A percentile compares a stretch with the other conserved stretches of the same genome.
Evolutionary conservation across 345 rosid species (phyloP).

Genomic region (Camelina sativa): DNA sequence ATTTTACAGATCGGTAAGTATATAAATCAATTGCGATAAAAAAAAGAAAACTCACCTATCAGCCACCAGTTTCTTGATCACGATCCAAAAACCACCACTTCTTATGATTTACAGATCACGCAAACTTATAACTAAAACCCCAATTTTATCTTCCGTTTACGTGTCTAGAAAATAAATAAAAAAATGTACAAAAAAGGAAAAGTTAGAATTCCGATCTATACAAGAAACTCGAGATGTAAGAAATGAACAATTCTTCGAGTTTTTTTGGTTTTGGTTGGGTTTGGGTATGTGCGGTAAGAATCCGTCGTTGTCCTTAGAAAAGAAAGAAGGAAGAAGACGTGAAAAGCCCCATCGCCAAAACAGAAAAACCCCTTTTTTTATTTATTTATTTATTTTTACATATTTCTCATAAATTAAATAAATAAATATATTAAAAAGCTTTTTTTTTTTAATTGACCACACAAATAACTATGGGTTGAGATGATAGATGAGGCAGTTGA

Average conservation of each 20-base stretch:
- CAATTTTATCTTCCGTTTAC: not conserved
- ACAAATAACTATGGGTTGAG: slow-evolving; percentile 33
- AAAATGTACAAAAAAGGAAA: slow-evolving; percentile 29
- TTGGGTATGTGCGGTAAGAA: slow-evolving; percentile 3
- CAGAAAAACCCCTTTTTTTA: slow-evolving; percentile 20
- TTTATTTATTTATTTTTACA: not conserved
- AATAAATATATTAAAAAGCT: not conserved
- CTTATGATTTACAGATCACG: slow-evolving; percentile 40
- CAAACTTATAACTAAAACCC: slow-evolving; percentile 17
- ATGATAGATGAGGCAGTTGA: slow-evolving; percentile 32
- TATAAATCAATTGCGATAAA: not conserved
- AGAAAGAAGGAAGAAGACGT: slow-evolving; percentile 38
- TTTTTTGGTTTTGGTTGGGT: not conserved
- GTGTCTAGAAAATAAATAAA: not conserved
- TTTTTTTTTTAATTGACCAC: slow-evolving; percentile 30
- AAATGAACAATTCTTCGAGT: slow-evolving; percentile 13
- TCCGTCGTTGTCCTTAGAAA: slow-evolving; percentile 36
- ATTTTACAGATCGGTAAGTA: slow-evolving; percentile 25
- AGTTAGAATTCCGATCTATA: slow-evolving; percentile 25
- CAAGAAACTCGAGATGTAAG: too few relatives aligned
- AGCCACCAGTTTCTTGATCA: slow-evolving; percentile 37
- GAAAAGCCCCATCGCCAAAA: slow-evolving; percentile 25
- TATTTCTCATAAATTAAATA: slow-evolving; percentile 1
- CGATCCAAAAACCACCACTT: slow-evolving; percentile 31
- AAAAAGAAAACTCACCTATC: slow-evolving; percentile 20